phyloP scores from a whole-genome alignment of 2,329 filamentous ascomycete species.

The Ascochyta fabae region DNA sequence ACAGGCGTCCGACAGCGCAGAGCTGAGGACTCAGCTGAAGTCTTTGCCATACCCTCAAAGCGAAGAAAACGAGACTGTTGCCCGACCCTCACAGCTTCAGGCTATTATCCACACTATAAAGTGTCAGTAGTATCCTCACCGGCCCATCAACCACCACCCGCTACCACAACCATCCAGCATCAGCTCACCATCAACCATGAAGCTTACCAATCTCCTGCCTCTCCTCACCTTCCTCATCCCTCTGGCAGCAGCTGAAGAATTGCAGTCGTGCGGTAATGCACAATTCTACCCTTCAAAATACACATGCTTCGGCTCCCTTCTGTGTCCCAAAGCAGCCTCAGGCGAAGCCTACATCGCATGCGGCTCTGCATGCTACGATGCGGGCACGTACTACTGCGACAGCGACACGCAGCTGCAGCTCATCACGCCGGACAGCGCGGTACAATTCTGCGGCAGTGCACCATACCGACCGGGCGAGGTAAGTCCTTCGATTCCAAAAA shows the following conservation, averaged over 20 bases:
- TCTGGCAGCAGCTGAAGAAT: constrained; percentile 5
- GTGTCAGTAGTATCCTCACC: not conserved
- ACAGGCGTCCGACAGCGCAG: not conserved
- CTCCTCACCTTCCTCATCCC: constrained; percentile 1
- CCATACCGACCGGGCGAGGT: constrained; percentile 7
- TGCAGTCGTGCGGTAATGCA: constrained; percentile 8
- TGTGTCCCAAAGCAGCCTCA: constrained; percentile 8
- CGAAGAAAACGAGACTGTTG: not conserved
- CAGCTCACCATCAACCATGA: constrained; percentile 1
- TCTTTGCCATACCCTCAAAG: not conserved
- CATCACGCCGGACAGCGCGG: constrained; percentile 3
- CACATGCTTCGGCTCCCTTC: constrained; percentile 9
- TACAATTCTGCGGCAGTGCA: constrained; percentile 8
- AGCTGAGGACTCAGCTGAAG: not conserved
- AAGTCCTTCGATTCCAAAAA: too few relatives aligned
- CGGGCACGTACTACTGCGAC: constrained; percentile 17
- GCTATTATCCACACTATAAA: too few relatives aligned
- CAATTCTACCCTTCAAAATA: constrained; percentile 16
- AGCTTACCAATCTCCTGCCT: not conserved
- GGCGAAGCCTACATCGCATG: constrained; percentile 14
- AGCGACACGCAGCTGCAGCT: constrained; percentile 8
- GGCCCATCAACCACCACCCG: not conserved
- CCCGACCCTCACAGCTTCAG: not conserved
- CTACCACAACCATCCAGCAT: too few relatives aligned
- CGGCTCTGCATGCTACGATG: constrained; percentile 15